Evolutionary conservation across 805 yeast species (phyloP), one percentile per base, ranked within the genome.

Genomic region (Yarrowia osloensis): DNA sequence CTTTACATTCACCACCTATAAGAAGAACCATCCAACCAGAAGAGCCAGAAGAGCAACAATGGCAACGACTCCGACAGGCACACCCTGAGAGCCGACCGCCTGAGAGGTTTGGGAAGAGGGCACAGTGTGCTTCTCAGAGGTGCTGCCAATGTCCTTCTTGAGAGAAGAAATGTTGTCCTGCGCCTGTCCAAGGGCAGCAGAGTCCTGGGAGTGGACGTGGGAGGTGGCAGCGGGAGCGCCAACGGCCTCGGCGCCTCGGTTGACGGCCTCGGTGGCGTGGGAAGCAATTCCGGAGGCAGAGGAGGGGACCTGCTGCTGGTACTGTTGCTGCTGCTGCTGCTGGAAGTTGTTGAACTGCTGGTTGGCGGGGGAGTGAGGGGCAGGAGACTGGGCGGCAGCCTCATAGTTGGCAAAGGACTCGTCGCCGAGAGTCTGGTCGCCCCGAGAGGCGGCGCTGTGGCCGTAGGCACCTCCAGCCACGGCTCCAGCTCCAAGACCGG

Each of bases 1-100:
- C 31, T 39, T 69, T 62, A 40, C 67, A 65, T 57, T 54, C 59
- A 52, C 59, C 59, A n/a, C 49, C 78, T 80, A 87, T 73, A 86
- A 86, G 72, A 88, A 84, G 76, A 87, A 81, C 91, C 92, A 89
- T 65, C 92, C 94, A 70, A 88, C 78, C 55, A 85, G 74, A 73
- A 86, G 78, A 37, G 86, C 83, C 67, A 86, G 73, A 49, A 84
- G 79, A 72, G 86, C 90, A 75, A 81, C 82, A 78, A 79, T 74
- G 70, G 82, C 75, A 70, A 88, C 87, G 65, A 83, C 76, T 33
- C 86, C 85, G 46, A 85, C 77, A 22, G 89, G 82, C 52, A 88
- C 78, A 17, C 86, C 88, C 66, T 61, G 66, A 21, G 63, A 61
- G 54, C 44, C 40, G 17, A 46, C 66, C 19, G 66, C 66, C 66